Conservation (phyloP, 2,329 filamentous ascomycete genomes). For the Cladosporium sp. region DNA sequence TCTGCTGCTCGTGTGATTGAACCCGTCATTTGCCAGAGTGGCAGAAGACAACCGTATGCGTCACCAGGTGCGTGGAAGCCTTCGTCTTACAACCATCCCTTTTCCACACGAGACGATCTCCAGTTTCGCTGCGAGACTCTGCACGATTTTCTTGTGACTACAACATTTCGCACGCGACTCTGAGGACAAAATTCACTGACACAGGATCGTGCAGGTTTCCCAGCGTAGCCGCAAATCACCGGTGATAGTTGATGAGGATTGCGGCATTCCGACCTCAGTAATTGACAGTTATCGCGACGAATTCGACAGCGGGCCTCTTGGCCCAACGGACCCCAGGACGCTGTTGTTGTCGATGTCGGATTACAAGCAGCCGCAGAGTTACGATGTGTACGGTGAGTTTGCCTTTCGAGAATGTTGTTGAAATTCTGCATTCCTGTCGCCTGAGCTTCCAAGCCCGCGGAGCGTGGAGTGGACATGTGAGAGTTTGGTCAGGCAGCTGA, state of each 20-base stretch:
- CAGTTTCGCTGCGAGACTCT: slow-evolving; percentile 9
- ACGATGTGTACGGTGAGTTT: slow-evolving; percentile 76
- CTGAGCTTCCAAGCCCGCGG: slow-evolving; percentile 2
- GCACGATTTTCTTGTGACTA: background rate
- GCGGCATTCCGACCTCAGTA: slow-evolving; percentile 28
- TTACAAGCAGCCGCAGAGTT: slow-evolving; percentile 71
- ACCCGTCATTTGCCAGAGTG: slow-evolving; percentile 26
- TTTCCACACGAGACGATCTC: slow-evolving; percentile 10
- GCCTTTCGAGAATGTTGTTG: background rate
- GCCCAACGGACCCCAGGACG: slow-evolving; percentile 41
- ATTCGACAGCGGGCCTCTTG: slow-evolving; percentile 48
- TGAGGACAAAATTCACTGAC: slow-evolving; percentile 1
- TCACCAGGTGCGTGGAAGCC: slow-evolving; percentile 29
- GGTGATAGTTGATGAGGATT: slow-evolving; percentile 34
- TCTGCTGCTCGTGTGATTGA: slow-evolving; percentile 21
- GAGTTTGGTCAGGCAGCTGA: slow-evolving; percentile 32
- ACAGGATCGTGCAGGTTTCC: slow-evolving; percentile 3
- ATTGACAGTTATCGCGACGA: slow-evolving; percentile 30
- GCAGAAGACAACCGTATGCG: slow-evolving; percentile 30
- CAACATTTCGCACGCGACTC: slow-evolving; percentile 3
- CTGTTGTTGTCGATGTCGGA: slow-evolving; percentile 70
- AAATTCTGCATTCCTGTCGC: slow-evolving; percentile 1
- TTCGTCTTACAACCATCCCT: slow-evolving; percentile 12
- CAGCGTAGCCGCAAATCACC: slow-evolving; percentile 18
- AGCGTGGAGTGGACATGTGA: slow-evolving; percentile 27